These are phyloP conservation scores for Sugiyamaella paludigena DNA, from an alignment of 1,139 yeast genomes.

Conservation along the genomic window DNA sequence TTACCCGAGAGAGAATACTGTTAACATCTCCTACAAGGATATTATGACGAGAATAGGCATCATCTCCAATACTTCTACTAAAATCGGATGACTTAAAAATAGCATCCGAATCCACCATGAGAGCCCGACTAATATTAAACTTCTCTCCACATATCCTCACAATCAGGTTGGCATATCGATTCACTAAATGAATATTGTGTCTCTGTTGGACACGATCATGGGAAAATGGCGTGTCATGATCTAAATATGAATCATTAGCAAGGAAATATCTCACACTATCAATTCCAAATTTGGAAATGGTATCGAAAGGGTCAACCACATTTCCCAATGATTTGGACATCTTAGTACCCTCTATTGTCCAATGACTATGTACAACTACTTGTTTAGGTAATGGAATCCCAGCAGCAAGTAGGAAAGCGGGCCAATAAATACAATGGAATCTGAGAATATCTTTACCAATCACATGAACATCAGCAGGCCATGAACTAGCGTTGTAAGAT, in stretches of 20 bases:
- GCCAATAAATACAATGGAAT: constrained; percentile 95
- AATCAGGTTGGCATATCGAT: constrained; percentile 79
- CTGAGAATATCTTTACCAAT: constrained; percentile 86
- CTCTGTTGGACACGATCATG: constrained; percentile 59
- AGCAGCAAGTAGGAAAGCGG: constrained; percentile 85
- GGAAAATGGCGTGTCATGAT: constrained; percentile 75
- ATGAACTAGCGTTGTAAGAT: constrained; percentile 28
- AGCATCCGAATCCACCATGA: neutral
- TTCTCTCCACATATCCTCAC: constrained; percentile 70
- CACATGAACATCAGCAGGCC: constrained; percentile 72
- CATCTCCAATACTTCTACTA: constrained; percentile 13
- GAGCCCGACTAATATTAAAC: constrained; percentile 50
- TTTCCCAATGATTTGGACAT: constrained; percentile 94
- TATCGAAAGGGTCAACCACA: constrained; percentile 85
- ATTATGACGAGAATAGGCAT: constrained; percentile 3
- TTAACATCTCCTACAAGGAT: constrained; percentile 34
- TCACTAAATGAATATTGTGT: constrained; percentile 59
- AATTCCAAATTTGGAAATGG: constrained; percentile 53
- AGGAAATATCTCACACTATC: constrained; percentile 78
- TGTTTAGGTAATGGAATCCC: constrained; percentile 65
- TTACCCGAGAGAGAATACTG: constrained; percentile 40
- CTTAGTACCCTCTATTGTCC: constrained; percentile 86
- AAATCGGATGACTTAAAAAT: constrained; percentile 10
- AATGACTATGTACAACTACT: constrained; percentile 88
- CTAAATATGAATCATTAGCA: constrained; percentile 71